phyloP scores from a whole-genome alignment of 2,329 filamentous ascomycete genomes.

The Calonectria pseudoturangicola region DNA sequence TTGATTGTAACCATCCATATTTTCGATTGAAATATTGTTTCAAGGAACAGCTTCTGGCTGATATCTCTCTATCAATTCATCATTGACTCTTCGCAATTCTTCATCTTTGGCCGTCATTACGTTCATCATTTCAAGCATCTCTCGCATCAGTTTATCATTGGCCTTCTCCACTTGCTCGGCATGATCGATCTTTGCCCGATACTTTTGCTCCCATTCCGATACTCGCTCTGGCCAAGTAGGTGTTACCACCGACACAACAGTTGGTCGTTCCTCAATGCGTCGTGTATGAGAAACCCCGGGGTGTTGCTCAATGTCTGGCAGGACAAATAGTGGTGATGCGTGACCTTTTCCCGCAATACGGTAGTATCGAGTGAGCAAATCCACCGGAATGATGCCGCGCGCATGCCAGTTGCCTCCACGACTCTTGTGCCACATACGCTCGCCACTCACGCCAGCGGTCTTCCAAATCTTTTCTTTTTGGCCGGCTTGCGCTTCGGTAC shows the following conservation, averaged over 20 bases:
- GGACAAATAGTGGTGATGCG: conserved; percentile 70
- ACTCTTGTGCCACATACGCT: conserved; percentile 58
- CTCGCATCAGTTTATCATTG: conserved; percentile 47
- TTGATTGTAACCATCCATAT: background rate
- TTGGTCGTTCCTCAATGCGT: conserved; percentile 67
- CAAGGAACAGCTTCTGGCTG: background rate
- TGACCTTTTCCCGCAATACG: conserved; percentile 66
- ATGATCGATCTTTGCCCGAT: conserved; percentile 49
- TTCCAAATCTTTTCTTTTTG: conserved; percentile 59
- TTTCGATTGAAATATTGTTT: too few relatives aligned
- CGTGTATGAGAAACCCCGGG: conserved; percentile 66
- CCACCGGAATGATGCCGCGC: conserved; percentile 69
- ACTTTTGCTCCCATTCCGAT: conserved; percentile 56
- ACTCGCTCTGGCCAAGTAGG: conserved; percentile 58
- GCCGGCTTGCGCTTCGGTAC: conserved; percentile 64
- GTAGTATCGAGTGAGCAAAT: conserved; percentile 72
- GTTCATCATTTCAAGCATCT: conserved; percentile 48
- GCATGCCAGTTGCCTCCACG: conserved; percentile 57
- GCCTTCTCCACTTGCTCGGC: conserved; percentile 43
- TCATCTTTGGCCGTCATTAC: conserved; percentile 46
- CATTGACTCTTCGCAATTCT: conserved; percentile 45
- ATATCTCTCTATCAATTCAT: conserved; percentile 45
- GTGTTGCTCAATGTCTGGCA: conserved; percentile 70
- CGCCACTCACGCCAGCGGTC: conserved; percentile 64
- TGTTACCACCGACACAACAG: conserved; percentile 56